Conservation (phyloP, 768 basidiomycete species). For the Mycena galericulata region DNA sequence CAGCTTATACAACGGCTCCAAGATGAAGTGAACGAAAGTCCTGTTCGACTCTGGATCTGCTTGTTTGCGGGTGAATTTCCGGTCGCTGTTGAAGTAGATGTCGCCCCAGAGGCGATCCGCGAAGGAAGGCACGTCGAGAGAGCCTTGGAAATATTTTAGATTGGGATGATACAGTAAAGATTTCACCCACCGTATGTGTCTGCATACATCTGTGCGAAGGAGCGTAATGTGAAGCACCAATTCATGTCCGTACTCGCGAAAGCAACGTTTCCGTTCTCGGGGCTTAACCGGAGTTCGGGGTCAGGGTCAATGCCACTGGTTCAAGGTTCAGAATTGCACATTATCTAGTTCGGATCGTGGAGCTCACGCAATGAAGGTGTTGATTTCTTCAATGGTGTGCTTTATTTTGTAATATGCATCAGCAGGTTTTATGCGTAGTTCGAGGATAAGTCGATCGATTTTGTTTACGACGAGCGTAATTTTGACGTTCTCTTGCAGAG, state of each 20-base stretch:
- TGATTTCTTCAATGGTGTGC: slow-evolving; percentile 98
- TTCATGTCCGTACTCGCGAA: slow-evolving; percentile 98
- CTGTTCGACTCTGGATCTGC: slow-evolving; percentile 83
- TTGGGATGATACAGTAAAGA: neutral
- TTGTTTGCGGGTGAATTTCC: slow-evolving; percentile 91
- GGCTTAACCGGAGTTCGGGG: slow-evolving; percentile 88
- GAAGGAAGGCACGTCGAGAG: slow-evolving; percentile 86
- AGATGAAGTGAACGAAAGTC: slow-evolving; percentile 94
- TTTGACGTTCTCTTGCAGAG: slow-evolving; percentile 88
- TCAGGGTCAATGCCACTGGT: slow-evolving; percentile 87
- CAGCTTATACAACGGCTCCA: slow-evolving; percentile 97
- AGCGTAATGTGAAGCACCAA: slow-evolving; percentile 95
- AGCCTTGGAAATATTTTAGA: slow-evolving; percentile 55
- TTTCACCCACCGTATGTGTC: slow-evolving; percentile 82
- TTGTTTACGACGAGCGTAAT: slow-evolving; percentile 97
- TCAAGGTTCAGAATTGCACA: slow-evolving; percentile 13
- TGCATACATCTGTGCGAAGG: slow-evolving; percentile 97
- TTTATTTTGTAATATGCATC: slow-evolving; percentile 99
- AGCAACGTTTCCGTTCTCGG: slow-evolving; percentile 95
- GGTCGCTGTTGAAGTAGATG: slow-evolving; percentile 90
- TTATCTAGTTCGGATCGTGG: neutral
- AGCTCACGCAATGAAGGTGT: slow-evolving; percentile 90
- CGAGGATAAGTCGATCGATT: slow-evolving; percentile 96
- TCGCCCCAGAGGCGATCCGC: slow-evolving; percentile 97
- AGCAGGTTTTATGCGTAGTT: slow-evolving; percentile 92